These are phyloP conservation scores for Suillus occidentalis DNA, from an alignment of 768 basidiomycete species.

Conservation along the genomic window DNA sequence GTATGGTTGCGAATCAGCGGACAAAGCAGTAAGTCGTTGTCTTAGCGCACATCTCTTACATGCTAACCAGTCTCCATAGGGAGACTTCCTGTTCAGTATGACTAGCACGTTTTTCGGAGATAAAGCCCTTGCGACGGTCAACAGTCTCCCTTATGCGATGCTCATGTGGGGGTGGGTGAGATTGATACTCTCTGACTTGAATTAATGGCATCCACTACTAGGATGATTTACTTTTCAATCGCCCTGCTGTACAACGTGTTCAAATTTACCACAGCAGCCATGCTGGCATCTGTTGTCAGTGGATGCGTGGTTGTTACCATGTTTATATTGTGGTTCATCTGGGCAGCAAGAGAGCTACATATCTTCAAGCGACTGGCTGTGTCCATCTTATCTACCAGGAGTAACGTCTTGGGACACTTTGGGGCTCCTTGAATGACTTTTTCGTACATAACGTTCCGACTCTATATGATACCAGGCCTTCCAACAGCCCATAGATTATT, in stretches of 20 bases:
- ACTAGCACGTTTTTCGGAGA: constrained; percentile 30
- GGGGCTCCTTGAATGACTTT: neutral
- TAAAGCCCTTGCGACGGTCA: constrained; percentile 47
- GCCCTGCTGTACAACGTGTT: constrained; percentile 4
- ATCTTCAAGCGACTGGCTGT: neutral
- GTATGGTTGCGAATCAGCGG: constrained; percentile 29
- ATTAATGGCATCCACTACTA: neutral
- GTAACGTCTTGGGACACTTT: neutral
- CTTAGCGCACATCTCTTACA: neutral
- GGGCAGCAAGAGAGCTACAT: constrained; percentile 1
- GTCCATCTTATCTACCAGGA: neutral
- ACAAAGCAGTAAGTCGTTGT: constrained; percentile 38
- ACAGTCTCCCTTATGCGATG: constrained; percentile 50
- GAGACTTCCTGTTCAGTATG: constrained; percentile 10
- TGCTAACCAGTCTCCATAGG: neutral
- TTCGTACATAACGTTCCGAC: no score
- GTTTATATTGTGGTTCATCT: constrained; percentile 6
- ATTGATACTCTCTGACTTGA: neutral
- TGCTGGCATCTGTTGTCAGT: neutral
- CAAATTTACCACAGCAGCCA: neutral
- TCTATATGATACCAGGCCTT: no score
- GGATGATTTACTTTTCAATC: constrained; percentile 11
- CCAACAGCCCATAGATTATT: neutral
- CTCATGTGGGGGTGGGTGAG: constrained; percentile 52
- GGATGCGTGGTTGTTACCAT: constrained; percentile 5